Base-by-base conservation (phyloP, 768 basidiomycete species). In the Kwoniella botswanensis region DNA sequence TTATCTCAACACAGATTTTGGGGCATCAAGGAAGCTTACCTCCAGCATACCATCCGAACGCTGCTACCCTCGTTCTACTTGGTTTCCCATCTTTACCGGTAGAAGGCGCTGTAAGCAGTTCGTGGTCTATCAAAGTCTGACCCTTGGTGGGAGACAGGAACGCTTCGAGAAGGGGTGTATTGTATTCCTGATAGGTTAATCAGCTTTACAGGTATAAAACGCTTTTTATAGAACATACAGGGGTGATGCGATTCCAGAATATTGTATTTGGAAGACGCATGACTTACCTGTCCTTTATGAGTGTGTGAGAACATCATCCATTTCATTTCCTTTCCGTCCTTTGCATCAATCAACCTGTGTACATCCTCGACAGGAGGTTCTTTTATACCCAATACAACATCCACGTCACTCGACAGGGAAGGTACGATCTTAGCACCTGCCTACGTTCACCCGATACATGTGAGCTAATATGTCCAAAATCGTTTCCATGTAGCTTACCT, bases 271-370 rank as follows among this genome's bases (percentile, higher is more conserved):
- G 35, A 35, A 35, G 35, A 35, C 35, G 44, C 5, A n/a, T 0
- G 59, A 68, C 73, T 60, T 41, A 82, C 78, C 58, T 79, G 78
- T n/a, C 82, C 82, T 65, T 95, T 96, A 65, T 88, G 88, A 0
- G 94, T 95, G 80, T 95, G 94, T 41, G 92, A 93, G 87, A 97
- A 96, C 90, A 94, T 93, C 66, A 95, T 83, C 75, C 94, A 90
- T 0, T 90, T 93, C 42, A 91, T 88, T 12, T 87, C 83, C 44
- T 85, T 81, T 44, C 84, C 81, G 21, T 77, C 74, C n/a, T 22
- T 87, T 86, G 41, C 62, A 5, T 18, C 80, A 21, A 86, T 86
- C 75, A 89, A 79, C 18, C 21, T 24, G n/a, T 74, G 63, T 24
- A 93, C 86, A 71, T 90, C 89, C 29, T 83, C 56, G 7, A 94